Percentiles rank a stretch among this genome's conserved stretches.
phyloP scores from a whole-genome alignment of 225 moss, liverwort and hornwort genomes.

The Asterella californica region DNA sequence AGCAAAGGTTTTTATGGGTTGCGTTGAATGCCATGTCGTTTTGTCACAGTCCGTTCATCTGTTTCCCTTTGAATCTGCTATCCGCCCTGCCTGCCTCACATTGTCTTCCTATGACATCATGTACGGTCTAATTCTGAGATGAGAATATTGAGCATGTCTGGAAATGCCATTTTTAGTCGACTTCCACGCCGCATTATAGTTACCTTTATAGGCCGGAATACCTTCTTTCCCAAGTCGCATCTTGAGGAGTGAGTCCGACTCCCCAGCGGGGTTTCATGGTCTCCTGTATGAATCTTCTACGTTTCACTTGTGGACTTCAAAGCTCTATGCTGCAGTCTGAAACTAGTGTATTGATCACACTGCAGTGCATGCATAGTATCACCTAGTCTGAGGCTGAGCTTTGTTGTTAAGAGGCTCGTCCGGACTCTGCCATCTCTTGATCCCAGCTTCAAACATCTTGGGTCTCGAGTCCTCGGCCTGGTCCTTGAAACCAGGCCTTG shows the following conservation, averaged over 20 bases:
- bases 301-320: not conserved
- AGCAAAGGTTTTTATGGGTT: not conserved
- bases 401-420: not conserved
- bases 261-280: not conserved
- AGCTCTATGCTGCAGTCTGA: constrained; percentile 11
- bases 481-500: not conserved
- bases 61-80: not conserved
- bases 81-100: not conserved
- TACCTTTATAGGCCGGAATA: not conserved
- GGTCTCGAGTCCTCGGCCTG: not conserved
- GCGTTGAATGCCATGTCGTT: constrained; percentile 8
- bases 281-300: not conserved
- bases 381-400: not conserved
- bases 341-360: not conserved
- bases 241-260: constrained; percentile 4
- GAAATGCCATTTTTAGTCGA: not conserved
- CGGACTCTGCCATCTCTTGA: not conserved
- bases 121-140: not conserved
- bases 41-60: not conserved
- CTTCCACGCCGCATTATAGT: not conserved
- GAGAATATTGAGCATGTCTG: not conserved
- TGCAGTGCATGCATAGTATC: not conserved
- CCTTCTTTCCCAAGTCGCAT: not conserved
- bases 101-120: not conserved
- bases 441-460: not conserved